Evolutionary conservation across 441 rosid genomes (phyloP).

Genomic region (Adansonia grandidieri): DNA sequence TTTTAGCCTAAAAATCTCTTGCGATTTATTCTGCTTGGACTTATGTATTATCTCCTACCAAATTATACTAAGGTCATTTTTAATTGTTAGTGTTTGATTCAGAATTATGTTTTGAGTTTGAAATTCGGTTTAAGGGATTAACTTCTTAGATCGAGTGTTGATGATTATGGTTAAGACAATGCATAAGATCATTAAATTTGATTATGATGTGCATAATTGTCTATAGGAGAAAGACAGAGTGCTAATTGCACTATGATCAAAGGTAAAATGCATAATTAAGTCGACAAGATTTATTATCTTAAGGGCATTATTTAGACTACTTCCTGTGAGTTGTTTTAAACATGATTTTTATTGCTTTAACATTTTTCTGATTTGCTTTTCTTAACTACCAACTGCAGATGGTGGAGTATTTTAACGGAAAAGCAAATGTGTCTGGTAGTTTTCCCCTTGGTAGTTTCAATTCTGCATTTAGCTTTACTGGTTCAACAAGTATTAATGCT

Average conservation of each 20-base stretch:
- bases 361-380: slow-evolving; percentile 26
- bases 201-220: neutral
- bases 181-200: neutral
- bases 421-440: slow-evolving; percentile 49
- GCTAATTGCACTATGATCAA: neutral
- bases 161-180: neutral
- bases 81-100: neutral
- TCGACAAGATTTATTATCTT: neutral
- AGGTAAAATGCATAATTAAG: slow-evolving; percentile 8
- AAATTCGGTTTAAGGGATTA: neutral
- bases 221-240: neutral
- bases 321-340: neutral
- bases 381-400: slow-evolving; percentile 42
- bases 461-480: slow-evolving; percentile 68
- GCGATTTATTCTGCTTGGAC: neutral
- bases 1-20: neutral
- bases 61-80: neutral
- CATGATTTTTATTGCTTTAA: slow-evolving; percentile 2
- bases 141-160: neutral
- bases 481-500: slow-evolving; percentile 56
- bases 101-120: neutral
- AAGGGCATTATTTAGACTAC: neutral
- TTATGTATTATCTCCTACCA: slow-evolving; percentile 8
- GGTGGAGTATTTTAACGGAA: slow-evolving; percentile 57
- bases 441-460: slow-evolving; percentile 66